A percentile compares a stretch with the other conserved stretches of the same genome.
These are phyloP conservation scores for Boechera divaricarpa DNA, from an alignment of 345 rosid genomes.

Conservation along the genomic window DNA sequence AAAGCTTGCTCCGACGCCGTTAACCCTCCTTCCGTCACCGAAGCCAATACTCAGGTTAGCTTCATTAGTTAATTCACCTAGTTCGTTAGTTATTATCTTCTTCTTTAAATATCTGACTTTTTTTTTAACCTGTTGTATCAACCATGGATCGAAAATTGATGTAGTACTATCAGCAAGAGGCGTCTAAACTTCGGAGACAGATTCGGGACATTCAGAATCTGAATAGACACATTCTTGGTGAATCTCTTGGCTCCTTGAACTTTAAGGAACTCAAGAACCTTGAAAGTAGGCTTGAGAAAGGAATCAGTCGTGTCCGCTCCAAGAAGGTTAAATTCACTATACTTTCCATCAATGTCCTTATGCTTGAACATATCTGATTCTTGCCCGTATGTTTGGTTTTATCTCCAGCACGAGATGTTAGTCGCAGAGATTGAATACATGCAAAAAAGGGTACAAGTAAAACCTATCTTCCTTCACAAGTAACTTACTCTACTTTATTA, in stretches of 20 bases:
- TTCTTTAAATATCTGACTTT: constrained; percentile 15
- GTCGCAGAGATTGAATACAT: constrained; percentile 88
- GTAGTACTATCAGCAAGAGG: constrained; percentile 91
- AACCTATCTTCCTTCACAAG: constrained; percentile 26
- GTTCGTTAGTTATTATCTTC: background rate
- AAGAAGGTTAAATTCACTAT: constrained; percentile 66
- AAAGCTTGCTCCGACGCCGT: constrained; percentile 70
- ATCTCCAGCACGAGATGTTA: constrained; percentile 73
- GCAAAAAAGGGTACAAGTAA: constrained; percentile 82
- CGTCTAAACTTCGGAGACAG: constrained; percentile 76
- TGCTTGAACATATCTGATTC: constrained; percentile 27
- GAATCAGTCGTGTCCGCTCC: constrained; percentile 78
- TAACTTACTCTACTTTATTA: background rate
- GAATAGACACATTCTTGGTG: constrained; percentile 88
- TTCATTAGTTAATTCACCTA: background rate
- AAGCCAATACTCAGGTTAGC: constrained; percentile 84
- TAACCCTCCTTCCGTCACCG: constrained; percentile 66
- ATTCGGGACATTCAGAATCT: constrained; percentile 75
- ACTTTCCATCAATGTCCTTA: background rate
- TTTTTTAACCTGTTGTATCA: background rate
- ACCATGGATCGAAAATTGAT: background rate
- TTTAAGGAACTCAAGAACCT: constrained; percentile 81
- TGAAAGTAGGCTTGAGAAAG: constrained; percentile 79
- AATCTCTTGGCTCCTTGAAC: constrained; percentile 65
- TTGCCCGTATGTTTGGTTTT: background rate